Percentiles rank a stretch among this genome's conserved stretches.
These are phyloP conservation scores for Penicillium janthinellum DNA, from an alignment of 2,329 filamentous ascomycete genomes.

Conservation along the genomic window DNA sequence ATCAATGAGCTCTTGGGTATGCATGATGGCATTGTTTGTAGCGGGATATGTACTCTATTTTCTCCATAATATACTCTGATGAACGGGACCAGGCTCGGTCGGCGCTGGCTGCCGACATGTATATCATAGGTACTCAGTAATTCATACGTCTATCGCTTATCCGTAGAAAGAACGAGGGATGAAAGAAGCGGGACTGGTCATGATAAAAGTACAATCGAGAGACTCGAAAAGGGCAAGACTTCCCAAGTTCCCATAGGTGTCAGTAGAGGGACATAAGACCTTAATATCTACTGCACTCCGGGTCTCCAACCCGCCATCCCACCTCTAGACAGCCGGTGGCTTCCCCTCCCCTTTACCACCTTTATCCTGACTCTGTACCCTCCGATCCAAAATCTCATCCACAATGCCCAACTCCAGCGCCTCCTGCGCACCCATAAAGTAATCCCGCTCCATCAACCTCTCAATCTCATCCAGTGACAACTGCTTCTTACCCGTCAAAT, in stretches of 20 bases:
- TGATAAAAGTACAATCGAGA: constrained; percentile 12
- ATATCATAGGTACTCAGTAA: neutral
- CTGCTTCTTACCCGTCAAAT: constrained; percentile 71
- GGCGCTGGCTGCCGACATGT: constrained; percentile 13
- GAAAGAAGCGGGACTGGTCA: neutral
- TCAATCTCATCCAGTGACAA: constrained; percentile 81
- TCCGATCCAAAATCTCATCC: constrained; percentile 73
- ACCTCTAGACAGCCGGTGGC: constrained; percentile 21
- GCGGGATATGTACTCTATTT: constrained; percentile 13
- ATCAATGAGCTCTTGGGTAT: constrained; percentile 18
- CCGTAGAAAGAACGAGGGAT: neutral
- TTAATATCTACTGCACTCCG: neutral
- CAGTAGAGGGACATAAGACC: neutral
- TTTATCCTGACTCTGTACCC: constrained; percentile 35
- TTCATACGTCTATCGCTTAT: neutral
- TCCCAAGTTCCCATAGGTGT: neutral
- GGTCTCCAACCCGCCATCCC: neutral
- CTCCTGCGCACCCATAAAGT: constrained; percentile 87
- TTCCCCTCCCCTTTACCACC: constrained; percentile 27
- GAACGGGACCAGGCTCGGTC: neutral
- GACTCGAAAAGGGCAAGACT: neutral
- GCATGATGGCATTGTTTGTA: neutral
- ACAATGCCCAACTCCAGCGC: constrained; percentile 88
- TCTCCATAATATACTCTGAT: neutral
- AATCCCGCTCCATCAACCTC: constrained; percentile 94